phyloP scores from a whole-genome alignment of 331 rosid species.

The Pyrus hybrid region DNA sequence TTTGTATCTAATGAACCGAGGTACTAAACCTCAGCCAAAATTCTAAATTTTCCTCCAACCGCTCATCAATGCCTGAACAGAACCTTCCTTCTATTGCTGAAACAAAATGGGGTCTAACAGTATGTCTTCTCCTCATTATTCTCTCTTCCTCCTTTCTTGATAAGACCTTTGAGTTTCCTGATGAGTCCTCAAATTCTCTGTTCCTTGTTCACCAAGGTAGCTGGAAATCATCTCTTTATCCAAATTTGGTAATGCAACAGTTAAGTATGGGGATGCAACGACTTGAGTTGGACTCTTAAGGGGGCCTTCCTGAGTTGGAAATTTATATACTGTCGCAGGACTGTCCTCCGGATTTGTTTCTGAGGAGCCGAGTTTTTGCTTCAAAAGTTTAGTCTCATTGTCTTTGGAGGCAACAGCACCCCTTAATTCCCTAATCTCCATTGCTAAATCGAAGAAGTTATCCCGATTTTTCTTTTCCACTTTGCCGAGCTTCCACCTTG shows the following conservation, averaged over 20 bases:
- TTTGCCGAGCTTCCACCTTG: slow-evolving; percentile 47
- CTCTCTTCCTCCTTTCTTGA: background rate
- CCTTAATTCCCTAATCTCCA: slow-evolving; percentile 67
- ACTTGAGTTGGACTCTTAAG: slow-evolving; percentile 18
- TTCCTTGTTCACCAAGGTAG: slow-evolving; percentile 17
- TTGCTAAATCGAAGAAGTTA: slow-evolving; percentile 54
- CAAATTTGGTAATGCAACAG: slow-evolving; percentile 15
- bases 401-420: slow-evolving; percentile 43
- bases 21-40: slow-evolving; percentile 90
- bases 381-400: slow-evolving; percentile 44
- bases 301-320: slow-evolving; percentile 33
- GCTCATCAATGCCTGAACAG: slow-evolving; percentile 49
- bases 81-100: slow-evolving; percentile 47
- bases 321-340: slow-evolving; percentile 36
- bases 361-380: slow-evolving; percentile 35
- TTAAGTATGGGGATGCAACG: slow-evolving; percentile 15
- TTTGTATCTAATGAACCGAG: too few relatives aligned
- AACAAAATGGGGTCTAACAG: slow-evolving; percentile 15
- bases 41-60: slow-evolving; percentile 71
- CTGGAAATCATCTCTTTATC: slow-evolving; percentile 9
- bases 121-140: slow-evolving; percentile 10
- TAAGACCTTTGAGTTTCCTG: slow-evolving; percentile 3
- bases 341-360: too few relatives aligned
- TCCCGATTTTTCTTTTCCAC: slow-evolving; percentile 57
- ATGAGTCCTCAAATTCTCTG: slow-evolving; percentile 4